phyloP scores from a whole-genome alignment of 2,329 filamentous ascomycete genomes.

The Tolypocladium pustulatum region DNA sequence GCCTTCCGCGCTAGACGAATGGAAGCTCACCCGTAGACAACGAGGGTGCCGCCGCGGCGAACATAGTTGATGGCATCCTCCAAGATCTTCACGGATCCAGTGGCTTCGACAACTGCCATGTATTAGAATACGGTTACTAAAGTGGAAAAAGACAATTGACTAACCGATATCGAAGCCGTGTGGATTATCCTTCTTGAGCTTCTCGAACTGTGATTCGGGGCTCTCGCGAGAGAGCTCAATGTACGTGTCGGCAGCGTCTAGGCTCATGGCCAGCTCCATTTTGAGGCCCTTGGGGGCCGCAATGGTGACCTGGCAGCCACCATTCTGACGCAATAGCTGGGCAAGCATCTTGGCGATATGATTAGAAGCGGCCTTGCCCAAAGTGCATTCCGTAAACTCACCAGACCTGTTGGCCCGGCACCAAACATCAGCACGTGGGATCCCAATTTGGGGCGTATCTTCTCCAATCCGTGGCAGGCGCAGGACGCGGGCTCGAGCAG shows the following conservation, averaged over 20 bases:
- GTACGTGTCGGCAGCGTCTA: constrained; percentile 44
- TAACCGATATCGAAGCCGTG: constrained; percentile 61
- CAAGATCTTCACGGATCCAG: constrained; percentile 57
- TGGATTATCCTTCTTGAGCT: constrained; percentile 54
- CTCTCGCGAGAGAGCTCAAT: constrained; percentile 43
- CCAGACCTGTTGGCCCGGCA: constrained; percentile 55
- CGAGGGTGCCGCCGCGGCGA: constrained; percentile 58
- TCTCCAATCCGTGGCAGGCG: constrained; percentile 59
- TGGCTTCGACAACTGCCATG: constrained; percentile 51
- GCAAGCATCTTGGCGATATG: constrained; percentile 34
- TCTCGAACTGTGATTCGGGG: constrained; percentile 47
- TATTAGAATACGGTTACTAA: constrained; percentile 5
- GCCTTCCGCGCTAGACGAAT: neutral
- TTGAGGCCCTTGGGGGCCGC: constrained; percentile 60
- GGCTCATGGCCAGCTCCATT: constrained; percentile 54
- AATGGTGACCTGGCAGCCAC: constrained; percentile 59
- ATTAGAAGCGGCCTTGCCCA: neutral
- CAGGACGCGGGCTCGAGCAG: constrained; percentile 62
- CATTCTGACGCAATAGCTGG: constrained; percentile 53
- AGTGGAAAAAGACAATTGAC: constrained; percentile 3
- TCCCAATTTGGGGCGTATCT: constrained; percentile 55
- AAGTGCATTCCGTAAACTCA: constrained; percentile 15
- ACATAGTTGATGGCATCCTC: constrained; percentile 64
- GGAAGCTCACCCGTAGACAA: constrained; percentile 46
- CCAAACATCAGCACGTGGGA: constrained; percentile 57